Base-by-base conservation (phyloP, 192 early-diverging fungal species). In the Jimgerdemannia flammicorona region DNA sequence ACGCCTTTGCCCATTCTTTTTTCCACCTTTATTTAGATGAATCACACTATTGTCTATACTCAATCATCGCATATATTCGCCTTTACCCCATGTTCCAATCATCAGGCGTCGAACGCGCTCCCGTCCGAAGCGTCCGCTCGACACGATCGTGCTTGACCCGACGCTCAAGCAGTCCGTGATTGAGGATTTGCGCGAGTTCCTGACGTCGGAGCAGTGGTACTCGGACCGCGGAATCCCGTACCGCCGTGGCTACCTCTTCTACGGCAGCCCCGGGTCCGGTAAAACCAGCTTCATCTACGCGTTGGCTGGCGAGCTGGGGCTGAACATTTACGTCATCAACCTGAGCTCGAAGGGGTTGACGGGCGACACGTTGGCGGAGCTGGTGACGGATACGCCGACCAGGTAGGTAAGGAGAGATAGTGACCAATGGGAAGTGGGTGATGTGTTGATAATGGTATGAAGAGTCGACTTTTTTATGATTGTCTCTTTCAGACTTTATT, bases 291-390 rank as follows among this genome's bases (percentile, higher is more conserved):
- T 89, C 72, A 86, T 87, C 66, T 88, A 90, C 68, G 87, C 92
- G 3, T 74, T 93, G 42, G 92, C 92, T n/a, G 91, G 92, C 43
- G 89, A 91, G 70, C 76, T 93, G 19, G 88, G 89, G 19, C 78
- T 91, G 17, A 93, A 93, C 79, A 93, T 93, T 70, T 92, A 88
- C 66, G 90, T 93, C n/a, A 83, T 93, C 65, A 90, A 80, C 42
- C 80, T 93, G 3, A 85, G 87, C 40, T 90, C 90, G 74, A 86
- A 85, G 63, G 85, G 88, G 18, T 68, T 93, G 43, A 89, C 91
- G 4, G 91, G 92, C 73, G 88, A 90, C 67, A 90, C 80, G n/a
- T 66, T 88, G 9, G 77, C 70, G 11, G 87, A 85, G 63, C 66
- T 84, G 10, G 79, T 84, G 54, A 80, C 79, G 70, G 84, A 85